These are phyloP conservation scores for Astraeus odoratus DNA, from an alignment of 768 basidiomycete genomes.

Conservation along the genomic window DNA sequence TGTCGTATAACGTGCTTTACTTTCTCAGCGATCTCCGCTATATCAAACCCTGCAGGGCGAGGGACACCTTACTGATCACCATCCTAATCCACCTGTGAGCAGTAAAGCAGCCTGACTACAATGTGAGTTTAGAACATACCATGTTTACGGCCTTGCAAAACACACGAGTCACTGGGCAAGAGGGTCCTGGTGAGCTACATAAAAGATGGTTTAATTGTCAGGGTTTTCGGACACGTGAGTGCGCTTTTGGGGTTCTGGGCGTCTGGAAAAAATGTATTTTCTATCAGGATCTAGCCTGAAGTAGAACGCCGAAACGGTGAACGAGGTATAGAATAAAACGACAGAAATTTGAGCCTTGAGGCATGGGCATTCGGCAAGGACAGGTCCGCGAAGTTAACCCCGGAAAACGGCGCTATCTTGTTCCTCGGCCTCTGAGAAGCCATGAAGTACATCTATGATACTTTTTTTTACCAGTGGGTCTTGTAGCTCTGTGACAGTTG, in stretches of 20 bases:
- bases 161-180: slow-evolving; percentile 13
- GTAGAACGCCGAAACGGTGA: slow-evolving; percentile 38
- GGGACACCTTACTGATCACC: slow-evolving; percentile 4
- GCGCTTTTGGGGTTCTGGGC: slow-evolving; percentile 21
- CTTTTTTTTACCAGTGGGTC: slow-evolving; percentile 1
- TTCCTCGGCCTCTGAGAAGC: background rate
- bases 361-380: background rate
- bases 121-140: background rate
- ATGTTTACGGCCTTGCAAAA: slow-evolving; percentile 15
- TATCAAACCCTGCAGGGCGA: slow-evolving; percentile 9
- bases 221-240: slow-evolving; percentile 21
- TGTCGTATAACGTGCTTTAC: slow-evolving; percentile 3
- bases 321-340: slow-evolving; percentile 36
- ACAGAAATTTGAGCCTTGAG: slow-evolving; percentile 16
- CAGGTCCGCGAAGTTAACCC: background rate
- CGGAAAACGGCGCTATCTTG: background rate
- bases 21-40: slow-evolving; percentile 27
- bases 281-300: slow-evolving; percentile 37
- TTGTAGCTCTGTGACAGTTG: background rate
- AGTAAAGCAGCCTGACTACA: too few relatives aligned
- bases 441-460: background rate
- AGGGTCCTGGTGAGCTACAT: slow-evolving; percentile 20
- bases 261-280: slow-evolving; percentile 17
- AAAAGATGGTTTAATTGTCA: too few relatives aligned
- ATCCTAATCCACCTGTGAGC: too few relatives aligned